Base-by-base conservation (phyloP, 208 protist species). In the Trichomonas vaginalis region DNA sequence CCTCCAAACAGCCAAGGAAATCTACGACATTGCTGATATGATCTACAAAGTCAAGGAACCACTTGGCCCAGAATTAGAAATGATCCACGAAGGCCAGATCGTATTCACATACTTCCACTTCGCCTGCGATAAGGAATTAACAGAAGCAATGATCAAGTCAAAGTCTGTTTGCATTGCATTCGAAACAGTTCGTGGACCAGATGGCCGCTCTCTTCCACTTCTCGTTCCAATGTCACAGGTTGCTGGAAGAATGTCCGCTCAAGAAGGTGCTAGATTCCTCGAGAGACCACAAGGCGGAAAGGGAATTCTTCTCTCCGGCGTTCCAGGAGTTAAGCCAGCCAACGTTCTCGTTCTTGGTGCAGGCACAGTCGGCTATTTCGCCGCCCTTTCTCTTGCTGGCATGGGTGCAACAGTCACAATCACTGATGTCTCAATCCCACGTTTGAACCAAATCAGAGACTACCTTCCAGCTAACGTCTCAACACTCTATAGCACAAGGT, bases 61-160 rank as follows among this genome's bases (percentile, higher is more conserved):
- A 82, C 40, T 83, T 21, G 39, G 37, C 32, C 37, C 92, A 32
- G 92, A 95, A 40, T 95, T 47, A 9, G 62, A 46, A 14, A 46
- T 95, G 39, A 79, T 95, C 37, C 92, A 45, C 32, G 61, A 79
- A 23, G 39, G 39, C 15, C 92, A 95, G 47, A 82, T 95, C 39
- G 61, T 95, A 32, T 95, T 95, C 45, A 48, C 92, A 35, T 95
- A 95, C 92, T 82, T 95, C 61, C 92, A 95, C 92, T 82, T 95
- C 39, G 37, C 92, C 8, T 47, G 61, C 45, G 45, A 95, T 3
- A 79, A 79, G 45, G 37, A 42, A 47, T 45, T 83, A 9, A 95
- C 92, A 46, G 61, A 95, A 15, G 61, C 62, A 21, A 79, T 95
- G 61, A 79, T 83, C 39, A 82, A 95, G 39, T 46, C 35, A n/a